Conservation (phyloP, 768 basidiomycete species). For the Baorangia bicolor region DNA sequence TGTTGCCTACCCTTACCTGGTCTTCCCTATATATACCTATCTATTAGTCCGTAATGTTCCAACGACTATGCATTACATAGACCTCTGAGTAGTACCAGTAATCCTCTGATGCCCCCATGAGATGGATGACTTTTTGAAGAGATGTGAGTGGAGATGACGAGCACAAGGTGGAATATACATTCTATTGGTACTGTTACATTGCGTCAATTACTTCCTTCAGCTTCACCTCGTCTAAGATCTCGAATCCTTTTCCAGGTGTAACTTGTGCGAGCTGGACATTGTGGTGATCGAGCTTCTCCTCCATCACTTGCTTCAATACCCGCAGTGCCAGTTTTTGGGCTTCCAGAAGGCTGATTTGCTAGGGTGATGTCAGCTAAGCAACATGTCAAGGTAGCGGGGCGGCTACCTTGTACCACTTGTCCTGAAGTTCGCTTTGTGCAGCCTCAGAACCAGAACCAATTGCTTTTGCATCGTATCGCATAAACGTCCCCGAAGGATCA, state of each 20-base stretch:
- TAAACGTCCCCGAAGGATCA: slow-evolving; percentile 97
- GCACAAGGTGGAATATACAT: slow-evolving; percentile 14
- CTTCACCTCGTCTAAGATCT: slow-evolving; percentile 78
- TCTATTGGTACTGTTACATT: slow-evolving; percentile 49
- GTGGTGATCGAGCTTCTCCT: slow-evolving; percentile 98
- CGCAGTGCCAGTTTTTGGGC: slow-evolving; percentile 84
- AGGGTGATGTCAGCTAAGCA: slow-evolving; percentile 11
- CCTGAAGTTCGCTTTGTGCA: slow-evolving; percentile 94
- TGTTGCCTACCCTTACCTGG: not conserved
- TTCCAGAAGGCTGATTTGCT: slow-evolving; percentile 91
- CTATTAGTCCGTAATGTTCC: slow-evolving; percentile 16
- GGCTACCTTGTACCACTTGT: slow-evolving; percentile 91
- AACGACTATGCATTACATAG: slow-evolving; percentile 3
- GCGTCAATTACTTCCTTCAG: slow-evolving; percentile 84
- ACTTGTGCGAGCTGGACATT: slow-evolving; percentile 98
- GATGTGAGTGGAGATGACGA: not conserved
- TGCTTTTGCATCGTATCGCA: slow-evolving; percentile 96
- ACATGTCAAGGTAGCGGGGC: not conserved
- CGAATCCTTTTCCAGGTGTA: slow-evolving; percentile 79
- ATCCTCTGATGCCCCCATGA: not conserved
- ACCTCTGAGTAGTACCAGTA: not conserved
- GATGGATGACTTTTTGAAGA: not conserved
- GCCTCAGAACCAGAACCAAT: slow-evolving; percentile 98
- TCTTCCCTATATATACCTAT: slow-evolving; percentile 25
- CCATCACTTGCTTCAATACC: slow-evolving; percentile 99